Evolutionary conservation across 2,329 filamentous ascomycete species (phyloP).

Genomic region (Aureobasidium sp.): DNA sequence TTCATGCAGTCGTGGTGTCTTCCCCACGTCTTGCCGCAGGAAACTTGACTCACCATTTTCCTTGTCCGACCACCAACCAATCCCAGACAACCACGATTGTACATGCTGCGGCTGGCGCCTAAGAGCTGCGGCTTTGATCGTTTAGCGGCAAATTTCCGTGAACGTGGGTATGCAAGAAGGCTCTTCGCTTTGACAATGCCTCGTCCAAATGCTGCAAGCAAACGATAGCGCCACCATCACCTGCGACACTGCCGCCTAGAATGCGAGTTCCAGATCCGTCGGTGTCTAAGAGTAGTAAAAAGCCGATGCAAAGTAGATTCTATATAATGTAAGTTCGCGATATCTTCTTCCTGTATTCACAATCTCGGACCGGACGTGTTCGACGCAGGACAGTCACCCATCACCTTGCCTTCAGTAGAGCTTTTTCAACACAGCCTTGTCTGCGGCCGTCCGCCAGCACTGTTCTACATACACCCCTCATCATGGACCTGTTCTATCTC

Average conservation of each 20-base stretch:
- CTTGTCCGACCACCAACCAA: background rate
- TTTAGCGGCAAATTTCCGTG: no score
- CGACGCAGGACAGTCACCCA: no score
- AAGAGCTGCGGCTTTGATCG: background rate
- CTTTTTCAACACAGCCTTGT: no score
- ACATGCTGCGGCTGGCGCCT: background rate
- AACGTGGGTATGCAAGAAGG: background rate
- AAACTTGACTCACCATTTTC: background rate
- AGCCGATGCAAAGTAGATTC: no score
- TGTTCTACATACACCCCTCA: background rate
- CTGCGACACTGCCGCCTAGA: background rate
- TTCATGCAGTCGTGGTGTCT: background rate
- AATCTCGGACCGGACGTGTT: no score
- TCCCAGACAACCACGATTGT: no score
- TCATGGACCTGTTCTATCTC: conserved; percentile 18
- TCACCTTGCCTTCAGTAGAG: no score
- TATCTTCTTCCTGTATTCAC: no score
- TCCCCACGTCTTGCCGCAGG: background rate
- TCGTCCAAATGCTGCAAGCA: background rate
- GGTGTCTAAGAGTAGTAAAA: background rate
- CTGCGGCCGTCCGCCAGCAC: no score
- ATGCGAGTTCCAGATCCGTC: background rate
- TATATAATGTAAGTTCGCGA: background rate
- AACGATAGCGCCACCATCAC: background rate
- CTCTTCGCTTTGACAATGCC: background rate